These are phyloP conservation scores for Fusarium udum DNA, from an alignment of 2,329 filamentous ascomycete genomes.

Conservation along the genomic window DNA sequence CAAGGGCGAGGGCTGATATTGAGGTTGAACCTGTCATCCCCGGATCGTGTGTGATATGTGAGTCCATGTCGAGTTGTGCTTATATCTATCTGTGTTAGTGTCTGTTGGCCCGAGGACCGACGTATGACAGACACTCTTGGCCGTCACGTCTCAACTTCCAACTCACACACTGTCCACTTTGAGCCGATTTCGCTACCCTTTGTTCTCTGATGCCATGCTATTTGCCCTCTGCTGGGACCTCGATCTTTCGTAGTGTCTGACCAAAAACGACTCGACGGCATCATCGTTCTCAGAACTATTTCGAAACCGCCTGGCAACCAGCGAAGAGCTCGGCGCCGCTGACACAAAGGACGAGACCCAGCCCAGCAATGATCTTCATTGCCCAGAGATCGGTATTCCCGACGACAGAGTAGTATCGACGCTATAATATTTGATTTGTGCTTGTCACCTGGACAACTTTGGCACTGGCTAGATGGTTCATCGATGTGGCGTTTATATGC, in stretches of 20 bases:
- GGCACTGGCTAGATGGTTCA: slow-evolving; percentile 18
- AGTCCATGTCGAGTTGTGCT: slow-evolving; percentile 3
- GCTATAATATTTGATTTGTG: slow-evolving; percentile 27
- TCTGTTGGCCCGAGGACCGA: slow-evolving; percentile 10
- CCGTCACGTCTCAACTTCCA: slow-evolving; percentile 14
- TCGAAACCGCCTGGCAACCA: slow-evolving; percentile 27
- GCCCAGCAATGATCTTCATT: slow-evolving; percentile 31
- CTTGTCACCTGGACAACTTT: slow-evolving; percentile 39
- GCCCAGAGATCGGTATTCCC: slow-evolving; percentile 36
- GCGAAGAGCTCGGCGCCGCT: slow-evolving; percentile 32
- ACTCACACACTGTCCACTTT: background rate
- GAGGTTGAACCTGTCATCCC: slow-evolving; percentile 22
- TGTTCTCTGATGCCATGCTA: background rate
- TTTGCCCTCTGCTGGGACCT: background rate
- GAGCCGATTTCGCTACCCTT: background rate
- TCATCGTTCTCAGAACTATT: slow-evolving; percentile 13
- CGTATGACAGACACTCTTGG: slow-evolving; percentile 18
- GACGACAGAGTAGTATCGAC: slow-evolving; percentile 17
- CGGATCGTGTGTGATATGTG: slow-evolving; percentile 11
- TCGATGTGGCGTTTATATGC: slow-evolving; percentile 33
- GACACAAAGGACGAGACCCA: slow-evolving; percentile 32
- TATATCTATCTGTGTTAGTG: slow-evolving; percentile 24
- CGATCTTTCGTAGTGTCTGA: background rate
- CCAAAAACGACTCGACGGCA: background rate
- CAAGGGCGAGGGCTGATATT: slow-evolving; percentile 8